Percentiles rank a stretch among this genome's conserved stretches.
Conservation (phyloP, 73 alveolate species). For the Diophrys appendiculata region DNA sequence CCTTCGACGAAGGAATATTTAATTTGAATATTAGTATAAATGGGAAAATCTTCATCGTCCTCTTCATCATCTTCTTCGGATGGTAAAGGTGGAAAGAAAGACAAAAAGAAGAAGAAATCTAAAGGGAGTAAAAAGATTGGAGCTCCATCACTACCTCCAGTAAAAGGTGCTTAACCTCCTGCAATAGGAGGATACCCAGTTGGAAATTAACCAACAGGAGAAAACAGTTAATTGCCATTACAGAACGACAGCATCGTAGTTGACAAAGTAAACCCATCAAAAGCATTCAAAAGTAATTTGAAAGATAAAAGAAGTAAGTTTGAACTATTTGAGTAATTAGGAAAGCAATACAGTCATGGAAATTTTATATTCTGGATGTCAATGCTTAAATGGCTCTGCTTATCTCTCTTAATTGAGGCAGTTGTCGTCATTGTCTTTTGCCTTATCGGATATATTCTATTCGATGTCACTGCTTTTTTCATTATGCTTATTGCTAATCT, state of each 20-base stretch:
- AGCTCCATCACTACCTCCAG: neutral
- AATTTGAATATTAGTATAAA: too few relatives aligned
- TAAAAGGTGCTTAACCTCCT: neutral
- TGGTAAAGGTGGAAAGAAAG: neutral
- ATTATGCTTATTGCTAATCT: neutral
- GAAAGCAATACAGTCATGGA: neutral
- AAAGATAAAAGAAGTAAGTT: neutral
- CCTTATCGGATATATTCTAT: neutral
- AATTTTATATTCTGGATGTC: neutral
- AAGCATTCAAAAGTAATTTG: neutral
- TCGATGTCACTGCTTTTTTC: neutral
- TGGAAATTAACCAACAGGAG: neutral
- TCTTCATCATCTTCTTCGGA: neutral
- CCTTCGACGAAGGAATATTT: too few relatives aligned
- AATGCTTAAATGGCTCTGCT: neutral
- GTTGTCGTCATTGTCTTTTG: neutral
- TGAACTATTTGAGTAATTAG: neutral
- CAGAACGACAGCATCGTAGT: neutral
- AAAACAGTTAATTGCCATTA: neutral
- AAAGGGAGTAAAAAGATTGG: too few relatives aligned
- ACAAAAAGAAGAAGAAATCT: neutral
- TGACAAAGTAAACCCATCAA: neutral
- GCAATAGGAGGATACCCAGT: neutral
- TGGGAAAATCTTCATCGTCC: neutral
- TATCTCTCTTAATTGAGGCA: neutral